A percentile compares a stretch with the other conserved stretches of the same genome.
Evolutionary conservation across 495 filamentous ascomycete genomes (phyloP).

Genomic region (Bombardia bombarda): DNA sequence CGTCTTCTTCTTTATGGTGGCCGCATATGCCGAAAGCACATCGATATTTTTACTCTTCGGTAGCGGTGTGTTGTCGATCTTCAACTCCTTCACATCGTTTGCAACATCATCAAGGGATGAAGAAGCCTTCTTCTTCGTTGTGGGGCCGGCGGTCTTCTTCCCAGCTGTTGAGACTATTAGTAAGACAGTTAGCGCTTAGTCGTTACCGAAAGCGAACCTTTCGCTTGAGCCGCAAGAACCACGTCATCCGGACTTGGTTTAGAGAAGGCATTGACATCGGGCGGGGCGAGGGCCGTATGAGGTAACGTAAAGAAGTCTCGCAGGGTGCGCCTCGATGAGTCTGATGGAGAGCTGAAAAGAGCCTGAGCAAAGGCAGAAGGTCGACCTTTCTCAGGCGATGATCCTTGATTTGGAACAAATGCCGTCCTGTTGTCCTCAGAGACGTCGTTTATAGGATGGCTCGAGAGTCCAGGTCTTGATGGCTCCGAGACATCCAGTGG

Average conservation of each 20-base stretch:
- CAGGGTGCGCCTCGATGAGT: too few relatives aligned
- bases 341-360: slow-evolving; percentile 48
- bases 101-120: slow-evolving; percentile 25
- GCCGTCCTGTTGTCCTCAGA: not conserved
- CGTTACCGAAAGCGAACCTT: slow-evolving; percentile 62
- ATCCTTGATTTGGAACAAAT: not conserved
- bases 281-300: slow-evolving; percentile 34
- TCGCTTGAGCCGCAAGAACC: slow-evolving; percentile 77
- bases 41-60: slow-evolving; percentile 82
- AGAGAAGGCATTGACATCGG: slow-evolving; percentile 57
- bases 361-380: slow-evolving; percentile 65
- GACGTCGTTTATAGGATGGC: not conserved
- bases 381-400: slow-evolving; percentile 5
- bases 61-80: slow-evolving; percentile 60
- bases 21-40: slow-evolving; percentile 74
- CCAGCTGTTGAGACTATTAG: slow-evolving; percentile 38
- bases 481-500: slow-evolving; percentile 12
- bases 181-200: slow-evolving; percentile 29
- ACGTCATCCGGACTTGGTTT: slow-evolving; percentile 92
- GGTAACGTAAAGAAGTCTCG: slow-evolving; percentile 43
- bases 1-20: slow-evolving; percentile 63
- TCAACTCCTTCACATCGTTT: slow-evolving; percentile 49
- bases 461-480: not conserved
- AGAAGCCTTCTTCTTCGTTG: slow-evolving; percentile 25
- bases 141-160: slow-evolving; percentile 29